Evolutionary conservation across 31 red algal species (phyloP), one percentile per base, ranked within the genome.

Genomic region (Endocladia muricata): DNA sequence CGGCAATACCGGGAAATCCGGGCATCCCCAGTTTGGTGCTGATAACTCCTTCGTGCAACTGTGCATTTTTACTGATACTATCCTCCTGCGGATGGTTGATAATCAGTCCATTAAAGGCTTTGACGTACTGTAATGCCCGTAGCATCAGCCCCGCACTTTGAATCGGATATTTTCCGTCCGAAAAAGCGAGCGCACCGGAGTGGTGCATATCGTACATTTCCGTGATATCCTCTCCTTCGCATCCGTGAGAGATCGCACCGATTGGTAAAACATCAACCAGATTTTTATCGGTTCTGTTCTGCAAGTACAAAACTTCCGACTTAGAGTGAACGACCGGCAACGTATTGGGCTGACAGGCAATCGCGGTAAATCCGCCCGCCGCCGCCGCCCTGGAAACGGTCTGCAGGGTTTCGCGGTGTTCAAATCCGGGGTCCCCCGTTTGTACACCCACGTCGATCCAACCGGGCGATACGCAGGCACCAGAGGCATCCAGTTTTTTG

Each of bases 341-440:
- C 39, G 67, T 71, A 25, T 43, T 51, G 9, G 67, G 67, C 11
- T 9, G 26, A 26, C 13, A 51, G 7, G 11, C 67, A 52, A 71
- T 51, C 15, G 7, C 67, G 67, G 34, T 71, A 71, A 23, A 71
- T 15, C 67, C 67, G 43, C 67, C 67, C 26, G 30, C 39, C 19
- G 39, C 39, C 13, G 67, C 67, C 19, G 67, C 13, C 13, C 9
- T 37, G 13, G 36, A 13, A 15, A 9, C 67, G 51, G 13, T 52
- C 11, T 41, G 17, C 28, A 71, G 15, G 28, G 43, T 37, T 26
- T 71, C 67, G 13, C 35, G 8, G 28, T 71, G 35, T 51, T 71
- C 67, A 54, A 54, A 43, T 7, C 67, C 67, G 17, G 67, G 67
- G 11, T 71, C 67, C 15, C 36, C 67, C 11, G 51, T 9, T 54